Evolutionary conservation across 2,329 filamentous ascomycete genomes (phyloP), one percentile per base, ranked within the genome.

Genomic region (Talaromyces amestolkiae): DNA sequence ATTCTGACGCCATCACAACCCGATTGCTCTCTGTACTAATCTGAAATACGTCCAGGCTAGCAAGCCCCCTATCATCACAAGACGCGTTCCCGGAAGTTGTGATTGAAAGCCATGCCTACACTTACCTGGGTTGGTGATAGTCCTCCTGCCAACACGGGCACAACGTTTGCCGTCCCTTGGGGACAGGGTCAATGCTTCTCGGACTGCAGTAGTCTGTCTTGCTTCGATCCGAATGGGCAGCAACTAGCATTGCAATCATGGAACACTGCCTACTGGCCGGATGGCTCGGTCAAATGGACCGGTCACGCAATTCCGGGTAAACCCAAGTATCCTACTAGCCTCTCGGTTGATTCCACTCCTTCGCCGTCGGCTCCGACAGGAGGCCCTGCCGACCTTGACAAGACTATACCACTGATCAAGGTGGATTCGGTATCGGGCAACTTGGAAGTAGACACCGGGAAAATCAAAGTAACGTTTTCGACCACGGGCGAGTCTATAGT

Each of bases 281-380:
- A 88, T 73, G 84, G 83, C 31, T 86, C 86, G 0, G 78, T 87
- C 62, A 88, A 87, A 70, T 88, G 86, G 86, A 86, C 83, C 2
- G 85, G 80, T 0, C 86, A 88, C 69, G 85, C 86, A 0, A 76
- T 88, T 51, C 73, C 80, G 13, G 80, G 76, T 5, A 78, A 0
- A 79, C 81, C 1, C 70, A 68, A 0, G 71, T 79, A 1, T 71
- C 77, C 3, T 77, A 80, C 2, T 76, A 78, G 19, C 86, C 85
- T 69, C 81, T 75, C 0, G 73, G 63, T 65, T 47, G 58, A 56
- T 56, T 45, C 8, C 35, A 19, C 85, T 47, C 76, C 71, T 5
- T 68, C 65, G 33, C 58, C 62, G 65, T 75, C 63, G 70, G 64
- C 24, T 72, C 71, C 49, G 13, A 66, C 62, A 37, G 45, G 54